Base-by-base conservation (phyloP, 1,284 basidiomycete genomes). In the Trichosporon sp. region DNA sequence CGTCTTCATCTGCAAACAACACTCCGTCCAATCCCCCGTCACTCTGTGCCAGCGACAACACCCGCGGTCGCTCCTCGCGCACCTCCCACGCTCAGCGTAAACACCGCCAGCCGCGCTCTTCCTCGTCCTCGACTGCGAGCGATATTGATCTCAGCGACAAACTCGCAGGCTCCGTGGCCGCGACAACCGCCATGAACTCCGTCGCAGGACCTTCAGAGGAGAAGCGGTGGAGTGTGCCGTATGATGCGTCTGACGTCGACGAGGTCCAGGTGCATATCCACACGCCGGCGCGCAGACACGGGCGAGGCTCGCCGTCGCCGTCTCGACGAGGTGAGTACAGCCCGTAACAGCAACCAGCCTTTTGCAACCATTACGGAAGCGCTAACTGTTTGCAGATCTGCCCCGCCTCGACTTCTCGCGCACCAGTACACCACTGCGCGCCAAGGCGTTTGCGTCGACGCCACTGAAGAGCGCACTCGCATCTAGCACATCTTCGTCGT, bases 351-450 rank as follows among this genome's bases (percentile, higher is more conserved):
- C 48, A 37, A 19, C 16, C 35, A 54, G 66, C 37, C 21, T 26
- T 21, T 26, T 37, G 35, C 21, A 10, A 6, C 12, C 14, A 8
- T 35, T 35, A 11, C 43, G 26, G n/a, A 12, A 32, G 21, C n/a
- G 19, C 16, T 40, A 16, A 26, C 63, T 48, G 43, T n/a, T 40
- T 11, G 32, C 61, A 65, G 51, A 66, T n/a, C 61, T 69, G 2
- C 69, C 65, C 7, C 67, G 68, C 2, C 68, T 73, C n/a, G 70
- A 73, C 63, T 73, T 73, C 26, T 67, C 65, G 1, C 65, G 63
- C 0, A 48, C 61, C 2, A 21, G 65, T 12, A 69, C 72, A 1
- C 72, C 72, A 0, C 40, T 71, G 59, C 70, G 11, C 70, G 68
- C 63, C 66, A 65, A 65, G 26, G 38, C 66, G 0, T 73, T 73